Evolutionary conservation across 1,284 basidiomycete species (phyloP), one percentile per base, ranked within the genome.

Genomic region (Porodaedalea pini): DNA sequence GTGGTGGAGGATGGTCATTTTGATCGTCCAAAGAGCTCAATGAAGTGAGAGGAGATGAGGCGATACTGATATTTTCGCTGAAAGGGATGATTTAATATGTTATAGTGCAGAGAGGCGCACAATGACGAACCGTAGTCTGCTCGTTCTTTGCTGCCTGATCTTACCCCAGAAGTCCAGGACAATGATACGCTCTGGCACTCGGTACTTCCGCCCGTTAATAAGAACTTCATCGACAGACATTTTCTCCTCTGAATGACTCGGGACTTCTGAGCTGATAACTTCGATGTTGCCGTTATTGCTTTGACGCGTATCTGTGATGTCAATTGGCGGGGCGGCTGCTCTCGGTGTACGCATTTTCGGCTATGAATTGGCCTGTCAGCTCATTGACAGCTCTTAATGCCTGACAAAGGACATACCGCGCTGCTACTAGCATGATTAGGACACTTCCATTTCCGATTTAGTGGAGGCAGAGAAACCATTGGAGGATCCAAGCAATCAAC

Each of bases 361-460:
- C 91, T 94, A 65, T 34, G 50, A 58, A 50, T 25, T 37, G 31
- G 48, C 45, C 19, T 36, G 39, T 21, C 36, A 47, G 34, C 6
- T 15, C n/a, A 32, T 31, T 6, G 23, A n/a, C n/a, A n/a, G n/a
- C n/a, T n/a, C n/a, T n/a, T n/a, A n/a, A n/a, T n/a, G n/a, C n/a
- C n/a, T n/a, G n/a, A n/a, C n/a, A n/a, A n/a, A n/a, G n/a, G n/a
- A 57, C 85, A 69, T 67, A 90, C 89, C 61, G 90, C 71, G 58
- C 89, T 79, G 61, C 86, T 85, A 61, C 96, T 92, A 27, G 86
- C 86, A 69, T 99, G 96, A 66, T 94, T 93, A 1, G 97, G 97
- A 73, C 96, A 99, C 92, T 96, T 98, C 96, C 97, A 99, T 72
- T 95, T 97, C 74, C 88, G 88, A 62, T 84, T 85, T 57, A 89